Evolutionary conservation across 1,139 yeast species (phyloP), one percentile per base, ranked within the genome.

Genomic region (Geotrichum citri-aurantii): DNA sequence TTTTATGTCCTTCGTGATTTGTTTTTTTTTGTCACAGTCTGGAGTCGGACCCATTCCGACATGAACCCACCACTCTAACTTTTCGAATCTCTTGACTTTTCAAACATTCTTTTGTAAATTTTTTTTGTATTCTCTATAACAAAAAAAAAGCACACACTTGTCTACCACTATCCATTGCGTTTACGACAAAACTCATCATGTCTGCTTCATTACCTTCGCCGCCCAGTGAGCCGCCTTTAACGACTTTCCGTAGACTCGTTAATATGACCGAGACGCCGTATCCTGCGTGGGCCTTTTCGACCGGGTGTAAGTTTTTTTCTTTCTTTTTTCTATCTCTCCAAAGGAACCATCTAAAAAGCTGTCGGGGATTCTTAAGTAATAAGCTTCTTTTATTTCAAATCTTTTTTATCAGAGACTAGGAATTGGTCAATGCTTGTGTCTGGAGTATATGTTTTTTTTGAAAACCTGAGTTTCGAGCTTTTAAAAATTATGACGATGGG

Each of bases 211-310:
- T 17, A 17, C n/a, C 27, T 11, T 44, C 17, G 21, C 8, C 21
- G 12, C 23, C 17, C 12, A 17, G 40, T 48, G 37, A 33, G 51
- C 23, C 24, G 3, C 40, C 40, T 19, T 19, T 21, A 4, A 14
- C 33, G 12, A n/a, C 40, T 14, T 17, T n/a, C 14, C 29, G 21
- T 11, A 42, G 27, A 19, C 48, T 50, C 23, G 46, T 37, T 3
- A 19, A 17, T 4, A 17, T 52, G 10, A 46, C 61, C 1, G 52
- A 52, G 14, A 59, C 61, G 5, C 59, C 61, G 4, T 31, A 50
- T 44, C 59, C 61, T 4, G 61, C 59, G 12, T 59, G 61, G 61
- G 50, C 31, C 12, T 51, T 59, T 12, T 47, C 58, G 23, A 42
- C 51, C 8, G 50, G 54, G 46, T 33, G 61, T 59, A 53, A 14